Base-by-base conservation (phyloP, 345 rosid genomes). In the Acer saccharum region DNA sequence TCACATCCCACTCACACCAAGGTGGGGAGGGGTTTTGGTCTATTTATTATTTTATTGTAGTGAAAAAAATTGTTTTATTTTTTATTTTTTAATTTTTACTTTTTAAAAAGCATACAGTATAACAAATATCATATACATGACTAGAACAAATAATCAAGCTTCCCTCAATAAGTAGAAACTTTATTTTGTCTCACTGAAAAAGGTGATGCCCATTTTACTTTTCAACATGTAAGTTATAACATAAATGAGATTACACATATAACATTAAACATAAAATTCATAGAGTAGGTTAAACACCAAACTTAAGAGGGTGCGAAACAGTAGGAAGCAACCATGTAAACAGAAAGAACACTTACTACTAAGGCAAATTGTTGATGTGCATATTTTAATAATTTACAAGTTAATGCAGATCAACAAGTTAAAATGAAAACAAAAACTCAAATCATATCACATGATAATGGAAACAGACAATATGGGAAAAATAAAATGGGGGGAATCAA, bases 231-330 rank as follows among this genome's bases (percentile, higher is more conserved):
- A 25, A 25, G 27, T 1, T 20, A 7, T n/a, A 20, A 58, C 5
- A 58, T 23, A 60, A 21, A 20, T 57, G 62, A 27, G 25, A 52
- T 27, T 29, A 54, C 46, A 10, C 46, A 71, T 18, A 69, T 3
- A 23, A 20, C 73, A 48, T 16, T n/a, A 48, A n/a, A 48, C 14
- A 71, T 18, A 29, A 10, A 23, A 50, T 23, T 69, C 32, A 57
- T 13, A 69, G 61, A 70, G 20, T 7, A 55, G 75, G 50, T 72
- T n/a, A 55, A 55, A 58, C 66, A 60, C 76, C 54, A 14, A 14
- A 20, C 55, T 35, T 39, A 58, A 43, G 32, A 14, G 55, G 68
- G 32, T 21, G 39, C 1, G 43, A 73, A 13, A 61, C 29, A 41
- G 76, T 58, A 72, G 52, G 66, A 60, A 60, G 44, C n/a, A 52